A percentile compares a stretch with the other conserved stretches of the same genome.
phyloP scores from a whole-genome alignment of 1,284 basidiomycete species.

The Lentinus polychrous region DNA sequence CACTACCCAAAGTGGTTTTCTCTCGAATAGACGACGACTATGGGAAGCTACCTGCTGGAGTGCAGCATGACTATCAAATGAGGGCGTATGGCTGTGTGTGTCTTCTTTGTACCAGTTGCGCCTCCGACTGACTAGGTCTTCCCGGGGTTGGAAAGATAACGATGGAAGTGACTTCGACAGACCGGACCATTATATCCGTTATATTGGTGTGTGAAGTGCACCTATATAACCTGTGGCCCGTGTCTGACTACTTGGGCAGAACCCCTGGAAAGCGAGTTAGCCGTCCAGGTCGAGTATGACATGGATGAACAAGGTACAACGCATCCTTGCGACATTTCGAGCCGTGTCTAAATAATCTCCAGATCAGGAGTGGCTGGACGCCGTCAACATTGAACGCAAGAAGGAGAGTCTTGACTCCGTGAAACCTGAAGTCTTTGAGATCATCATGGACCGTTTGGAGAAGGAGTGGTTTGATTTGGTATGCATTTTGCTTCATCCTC shows the following conservation, averaged over 20 bases:
- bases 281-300: conserved; percentile 95
- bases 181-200: conserved; percentile 85
- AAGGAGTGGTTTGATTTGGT: conserved; percentile 99
- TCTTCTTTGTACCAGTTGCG: not conserved
- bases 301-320: conserved; percentile 95
- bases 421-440: conserved; percentile 87
- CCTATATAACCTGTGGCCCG: not conserved
- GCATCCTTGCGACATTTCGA: not conserved
- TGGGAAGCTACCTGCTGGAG: conserved; percentile 7
- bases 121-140: not conserved
- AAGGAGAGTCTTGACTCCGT: conserved; percentile 73
- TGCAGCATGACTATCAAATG: conserved; percentile 9
- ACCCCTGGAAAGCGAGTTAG: conserved; percentile 88
- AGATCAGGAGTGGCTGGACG: conserved; percentile 96
- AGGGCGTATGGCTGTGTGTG: conserved; percentile 13
- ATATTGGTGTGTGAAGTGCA: conserved; percentile 61
- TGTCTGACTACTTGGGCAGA: conserved; percentile 40
- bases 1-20: conserved; percentile 11
- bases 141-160: too few species aligned
- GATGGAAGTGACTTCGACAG: conserved; percentile 70
- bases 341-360: not conserved
- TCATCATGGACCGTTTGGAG: conserved; percentile 95
- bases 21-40: conserved; percentile 11
- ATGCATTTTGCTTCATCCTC: conserved; percentile 20
- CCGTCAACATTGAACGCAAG: conserved; percentile 77